phyloP scores from a whole-genome alignment of 139 green algal species.

The Tetraselmis chui region DNA sequence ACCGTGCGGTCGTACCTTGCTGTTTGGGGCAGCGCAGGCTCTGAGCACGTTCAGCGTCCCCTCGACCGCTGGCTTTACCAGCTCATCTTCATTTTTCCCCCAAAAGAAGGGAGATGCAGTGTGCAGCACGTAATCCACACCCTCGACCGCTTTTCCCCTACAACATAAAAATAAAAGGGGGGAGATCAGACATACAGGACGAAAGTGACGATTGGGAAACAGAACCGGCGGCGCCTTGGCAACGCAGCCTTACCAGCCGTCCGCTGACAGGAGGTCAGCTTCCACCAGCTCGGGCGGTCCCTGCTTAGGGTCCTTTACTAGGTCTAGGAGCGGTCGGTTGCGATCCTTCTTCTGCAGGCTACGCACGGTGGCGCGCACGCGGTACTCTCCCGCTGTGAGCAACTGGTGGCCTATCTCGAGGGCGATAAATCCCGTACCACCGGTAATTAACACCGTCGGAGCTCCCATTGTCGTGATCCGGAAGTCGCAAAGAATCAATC shows the following conservation, averaged over 20 bases:
- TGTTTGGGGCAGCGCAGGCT: not conserved
- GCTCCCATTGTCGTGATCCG: too few relatives aligned
- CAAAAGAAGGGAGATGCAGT: not conserved
- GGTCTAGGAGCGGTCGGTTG: not conserved
- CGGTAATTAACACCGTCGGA: not conserved
- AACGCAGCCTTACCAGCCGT: not conserved
- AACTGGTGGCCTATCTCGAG: not conserved
- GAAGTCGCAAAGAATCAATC: too few relatives aligned
- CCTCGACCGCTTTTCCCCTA: not conserved
- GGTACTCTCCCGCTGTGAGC: not conserved
- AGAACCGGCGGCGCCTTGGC: too few relatives aligned
- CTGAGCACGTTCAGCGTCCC: not conserved
- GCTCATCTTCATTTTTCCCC: not conserved
- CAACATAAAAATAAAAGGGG: too few relatives aligned
- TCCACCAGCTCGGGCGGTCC: not conserved
- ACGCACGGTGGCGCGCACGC: not conserved
- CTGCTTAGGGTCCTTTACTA: not conserved
- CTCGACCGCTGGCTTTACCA: not conserved
- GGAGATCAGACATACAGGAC: too few relatives aligned
- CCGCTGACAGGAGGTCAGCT: not conserved
- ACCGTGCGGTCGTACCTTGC: not conserved
- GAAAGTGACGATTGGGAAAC: too few relatives aligned
- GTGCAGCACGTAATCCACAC: not conserved
- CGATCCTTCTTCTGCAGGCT: not conserved
- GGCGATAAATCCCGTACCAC: not conserved